phyloP scores from a whole-genome alignment of 2,329 filamentous ascomycete species.

The Penicillium sp. region DNA sequence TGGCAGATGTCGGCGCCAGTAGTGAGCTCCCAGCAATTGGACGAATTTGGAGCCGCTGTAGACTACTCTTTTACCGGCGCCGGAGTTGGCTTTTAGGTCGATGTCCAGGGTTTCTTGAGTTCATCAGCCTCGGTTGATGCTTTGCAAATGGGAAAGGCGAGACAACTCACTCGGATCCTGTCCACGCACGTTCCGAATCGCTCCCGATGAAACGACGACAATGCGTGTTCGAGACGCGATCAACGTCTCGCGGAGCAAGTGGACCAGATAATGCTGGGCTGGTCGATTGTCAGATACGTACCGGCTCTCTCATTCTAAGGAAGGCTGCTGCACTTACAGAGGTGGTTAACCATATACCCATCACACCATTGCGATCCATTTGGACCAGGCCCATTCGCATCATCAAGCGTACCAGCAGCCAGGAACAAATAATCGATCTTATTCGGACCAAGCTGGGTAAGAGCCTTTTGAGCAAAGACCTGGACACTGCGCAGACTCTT shows the following conservation, averaged over 20 bases:
- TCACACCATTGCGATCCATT: conserved; percentile 29
- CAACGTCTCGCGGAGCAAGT: conserved; percentile 20
- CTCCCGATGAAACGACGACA: conserved; percentile 27
- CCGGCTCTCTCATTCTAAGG: no score
- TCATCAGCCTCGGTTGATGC: not conserved
- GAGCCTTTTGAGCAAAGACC: conserved; percentile 22
- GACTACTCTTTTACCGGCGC: conserved; percentile 15
- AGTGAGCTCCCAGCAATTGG: conserved; percentile 25
- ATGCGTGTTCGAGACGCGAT: conserved; percentile 22
- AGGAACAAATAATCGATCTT: conserved; percentile 24
- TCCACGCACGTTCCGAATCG: conserved; percentile 23
- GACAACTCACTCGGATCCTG: conserved; percentile 23
- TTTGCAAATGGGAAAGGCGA: not conserved
- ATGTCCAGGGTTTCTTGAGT: conserved; percentile 24
- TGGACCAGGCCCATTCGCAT: conserved; percentile 21
- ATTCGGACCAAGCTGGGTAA: conserved; percentile 17
- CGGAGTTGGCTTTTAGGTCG: conserved; percentile 26
- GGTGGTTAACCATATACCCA: conserved; percentile 26
- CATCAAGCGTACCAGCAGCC: conserved; percentile 18
- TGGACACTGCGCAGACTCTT: conserved; percentile 23
- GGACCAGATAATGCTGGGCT: conserved; percentile 27
- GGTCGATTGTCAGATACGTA: not conserved
- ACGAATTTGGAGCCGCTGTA: conserved; percentile 31
- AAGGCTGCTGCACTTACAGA: conserved; percentile 16
- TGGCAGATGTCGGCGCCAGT: conserved; percentile 27